A percentile compares a stretch with the other conserved stretches of the same genome.
These are phyloP conservation scores for Fusarium heterosporum DNA, from an alignment of 2,329 filamentous ascomycete species.

Conservation along the genomic window DNA sequence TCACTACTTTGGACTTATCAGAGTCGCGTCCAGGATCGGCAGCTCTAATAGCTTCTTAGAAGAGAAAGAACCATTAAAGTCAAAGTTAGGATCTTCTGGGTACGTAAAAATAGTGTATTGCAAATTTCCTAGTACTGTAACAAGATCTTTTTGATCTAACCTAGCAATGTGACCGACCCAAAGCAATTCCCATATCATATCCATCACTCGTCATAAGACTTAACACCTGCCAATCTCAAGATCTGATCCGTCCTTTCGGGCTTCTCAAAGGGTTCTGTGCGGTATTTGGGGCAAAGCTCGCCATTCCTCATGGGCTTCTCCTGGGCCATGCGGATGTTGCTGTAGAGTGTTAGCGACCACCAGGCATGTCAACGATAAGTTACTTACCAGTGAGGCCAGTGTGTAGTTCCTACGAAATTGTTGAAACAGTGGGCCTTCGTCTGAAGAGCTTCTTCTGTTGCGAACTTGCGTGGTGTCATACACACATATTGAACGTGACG, in stretches of 20 bases:
- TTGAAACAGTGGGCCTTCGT: not conserved
- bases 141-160: not conserved
- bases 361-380: accelerated
- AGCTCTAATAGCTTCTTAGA: not conserved
- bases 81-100: not conserved
- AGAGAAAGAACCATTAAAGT: not conserved
- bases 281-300: slow-evolving; percentile 38
- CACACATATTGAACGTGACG: slow-evolving; percentile 35
- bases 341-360: not conserved
- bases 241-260: slow-evolving; percentile 33
- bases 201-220: slow-evolving; percentile 27
- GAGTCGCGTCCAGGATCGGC: not conserved
- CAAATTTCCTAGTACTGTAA: not conserved
- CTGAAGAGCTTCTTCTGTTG: slow-evolving; percentile 16
- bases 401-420: not conserved
- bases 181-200: not conserved
- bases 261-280: slow-evolving; percentile 42
- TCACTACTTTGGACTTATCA: not conserved
- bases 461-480: slow-evolving; percentile 24
- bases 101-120: not conserved
- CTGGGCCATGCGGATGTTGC: slow-evolving; percentile 34
- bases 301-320: slow-evolving; percentile 42
- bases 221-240: slow-evolving; percentile 35
- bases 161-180: not conserved
- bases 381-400: slow-evolving; percentile 24